These are phyloP conservation scores for Phytophthora boehmeriae DNA, from an alignment of 352 stramenopile species.

Conservation along the genomic window DNA sequence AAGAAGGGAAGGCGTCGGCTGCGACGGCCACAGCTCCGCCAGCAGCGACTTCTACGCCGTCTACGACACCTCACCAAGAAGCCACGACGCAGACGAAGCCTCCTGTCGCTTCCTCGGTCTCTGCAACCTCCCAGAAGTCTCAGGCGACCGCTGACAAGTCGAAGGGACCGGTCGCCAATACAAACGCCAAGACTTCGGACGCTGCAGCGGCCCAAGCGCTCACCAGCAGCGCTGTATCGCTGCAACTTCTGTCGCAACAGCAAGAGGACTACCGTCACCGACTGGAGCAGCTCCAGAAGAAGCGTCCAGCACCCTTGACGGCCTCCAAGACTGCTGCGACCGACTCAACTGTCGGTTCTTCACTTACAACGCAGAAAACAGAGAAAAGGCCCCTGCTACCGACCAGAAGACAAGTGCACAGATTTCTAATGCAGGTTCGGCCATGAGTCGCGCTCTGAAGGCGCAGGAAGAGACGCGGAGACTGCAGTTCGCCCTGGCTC, in stretches of 20 bases:
- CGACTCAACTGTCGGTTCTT: slow-evolving; percentile 32
- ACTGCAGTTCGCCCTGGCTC: slow-evolving; percentile 51
- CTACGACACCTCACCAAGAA: not conserved
- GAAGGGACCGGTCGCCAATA: slow-evolving; percentile 18
- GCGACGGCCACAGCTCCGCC: slow-evolving; percentile 13
- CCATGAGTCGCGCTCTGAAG: slow-evolving; percentile 17
- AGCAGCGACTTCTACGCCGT: slow-evolving; percentile 9
- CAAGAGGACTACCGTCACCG: slow-evolving; percentile 46
- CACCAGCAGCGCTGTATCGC: slow-evolving; percentile 16
- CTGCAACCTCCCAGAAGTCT: slow-evolving; percentile 15
- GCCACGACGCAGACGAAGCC: slow-evolving; percentile 10
- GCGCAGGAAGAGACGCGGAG: slow-evolving; percentile 30
- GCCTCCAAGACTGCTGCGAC: slow-evolving; percentile 9
- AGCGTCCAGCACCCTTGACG: not conserved
- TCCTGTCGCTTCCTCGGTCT: not conserved
- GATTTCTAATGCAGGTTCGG: not conserved
- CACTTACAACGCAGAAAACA: slow-evolving; percentile 41
- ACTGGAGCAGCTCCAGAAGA: slow-evolving; percentile 28
- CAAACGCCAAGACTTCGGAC: slow-evolving; percentile 5
- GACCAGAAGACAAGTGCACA: slow-evolving; percentile 21
- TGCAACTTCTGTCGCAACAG: slow-evolving; percentile 39
- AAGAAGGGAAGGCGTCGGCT: slow-evolving; percentile 13
- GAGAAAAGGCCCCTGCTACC: slow-evolving; percentile 47
- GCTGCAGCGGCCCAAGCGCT: not conserved
- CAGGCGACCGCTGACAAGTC: not conserved